phyloP scores from a whole-genome alignment of 176 grass and related monocot genomes.

The Musa schizocarpa region DNA sequence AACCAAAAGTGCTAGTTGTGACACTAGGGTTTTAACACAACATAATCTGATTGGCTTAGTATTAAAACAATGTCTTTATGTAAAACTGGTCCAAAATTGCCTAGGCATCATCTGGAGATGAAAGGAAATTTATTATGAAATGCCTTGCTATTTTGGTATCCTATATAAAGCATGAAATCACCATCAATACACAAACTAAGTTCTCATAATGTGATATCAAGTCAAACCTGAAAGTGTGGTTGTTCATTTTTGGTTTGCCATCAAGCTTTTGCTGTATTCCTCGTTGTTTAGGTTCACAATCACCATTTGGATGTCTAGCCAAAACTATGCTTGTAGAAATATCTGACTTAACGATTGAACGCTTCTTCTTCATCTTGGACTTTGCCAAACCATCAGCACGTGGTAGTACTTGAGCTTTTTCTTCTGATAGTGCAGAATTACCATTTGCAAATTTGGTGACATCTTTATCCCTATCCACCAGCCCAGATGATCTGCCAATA shows the following conservation, averaged over 20 bases:
- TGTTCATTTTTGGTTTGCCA: conserved; percentile 38
- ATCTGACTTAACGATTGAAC: conserved; percentile 68
- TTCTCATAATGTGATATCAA: not conserved
- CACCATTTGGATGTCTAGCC: conserved; percentile 39
- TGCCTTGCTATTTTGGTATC: no score
- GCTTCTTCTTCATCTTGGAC: conserved; percentile 78
- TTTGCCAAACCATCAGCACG: conserved; percentile 75
- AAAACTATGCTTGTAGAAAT: conserved; percentile 35
- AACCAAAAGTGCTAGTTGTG: no score
- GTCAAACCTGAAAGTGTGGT: conserved; percentile 59
- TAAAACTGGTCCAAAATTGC: no score
- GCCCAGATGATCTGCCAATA: conserved; percentile 35
- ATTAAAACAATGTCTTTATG: no score
- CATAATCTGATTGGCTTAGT: no score
- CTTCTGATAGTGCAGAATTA: conserved; percentile 31
- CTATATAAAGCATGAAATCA: no score
- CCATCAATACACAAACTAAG: not conserved
- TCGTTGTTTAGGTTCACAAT: conserved; percentile 63
- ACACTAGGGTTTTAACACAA: no score
- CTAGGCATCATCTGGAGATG: not conserved
- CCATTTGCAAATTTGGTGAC: conserved; percentile 28
- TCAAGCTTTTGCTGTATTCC: conserved; percentile 61
- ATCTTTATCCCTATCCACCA: conserved; percentile 59
- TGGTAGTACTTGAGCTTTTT: conserved; percentile 50
- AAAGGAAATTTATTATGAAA: conserved; percentile 4